Conservation (phyloP, 768 basidiomycete genomes). For the Tulasnella sp. region DNA sequence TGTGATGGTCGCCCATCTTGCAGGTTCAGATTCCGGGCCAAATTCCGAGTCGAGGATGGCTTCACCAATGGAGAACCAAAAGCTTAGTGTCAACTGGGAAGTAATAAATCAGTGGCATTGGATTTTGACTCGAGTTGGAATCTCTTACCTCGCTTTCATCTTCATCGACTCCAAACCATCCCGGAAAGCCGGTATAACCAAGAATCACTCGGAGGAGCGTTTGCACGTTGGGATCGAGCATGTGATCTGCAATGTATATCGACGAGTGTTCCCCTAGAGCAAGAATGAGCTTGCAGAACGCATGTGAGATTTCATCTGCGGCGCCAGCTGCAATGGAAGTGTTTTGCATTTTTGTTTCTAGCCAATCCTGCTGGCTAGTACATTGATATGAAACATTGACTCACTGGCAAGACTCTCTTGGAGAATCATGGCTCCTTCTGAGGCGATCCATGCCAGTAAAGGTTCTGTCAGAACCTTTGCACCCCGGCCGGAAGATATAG, state of each 20-base stretch:
- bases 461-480: slow-evolving; percentile 71
- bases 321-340: slow-evolving; percentile 35
- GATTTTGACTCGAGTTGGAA: background rate
- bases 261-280: slow-evolving; percentile 83
- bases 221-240: slow-evolving; percentile 45
- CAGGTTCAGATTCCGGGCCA: slow-evolving; percentile 22
- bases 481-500: slow-evolving; percentile 59
- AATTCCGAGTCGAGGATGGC: slow-evolving; percentile 35
- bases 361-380: background rate
- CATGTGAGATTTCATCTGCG: slow-evolving; percentile 50
- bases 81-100: slow-evolving; percentile 53
- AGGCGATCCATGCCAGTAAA: slow-evolving; percentile 65
- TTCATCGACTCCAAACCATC: slow-evolving; percentile 73
- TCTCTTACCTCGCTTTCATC: slow-evolving; percentile 59
- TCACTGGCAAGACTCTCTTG: slow-evolving; percentile 31
- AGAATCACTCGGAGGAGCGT: slow-evolving; percentile 61
- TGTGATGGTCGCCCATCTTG: slow-evolving; percentile 41
- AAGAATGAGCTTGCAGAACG: slow-evolving; percentile 68
- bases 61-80: slow-evolving; percentile 90
- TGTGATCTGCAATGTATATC: slow-evolving; percentile 58
- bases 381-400: background rate
- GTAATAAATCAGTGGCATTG: background rate
- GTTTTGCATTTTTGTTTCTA: background rate
- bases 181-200: slow-evolving; percentile 60
- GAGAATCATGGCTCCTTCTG: slow-evolving; percentile 42